A percentile compares a stretch with the other conserved stretches of the same genome.
Conservation (phyloP, 768 basidiomycete genomes). For the Lentinula raphanica region DNA sequence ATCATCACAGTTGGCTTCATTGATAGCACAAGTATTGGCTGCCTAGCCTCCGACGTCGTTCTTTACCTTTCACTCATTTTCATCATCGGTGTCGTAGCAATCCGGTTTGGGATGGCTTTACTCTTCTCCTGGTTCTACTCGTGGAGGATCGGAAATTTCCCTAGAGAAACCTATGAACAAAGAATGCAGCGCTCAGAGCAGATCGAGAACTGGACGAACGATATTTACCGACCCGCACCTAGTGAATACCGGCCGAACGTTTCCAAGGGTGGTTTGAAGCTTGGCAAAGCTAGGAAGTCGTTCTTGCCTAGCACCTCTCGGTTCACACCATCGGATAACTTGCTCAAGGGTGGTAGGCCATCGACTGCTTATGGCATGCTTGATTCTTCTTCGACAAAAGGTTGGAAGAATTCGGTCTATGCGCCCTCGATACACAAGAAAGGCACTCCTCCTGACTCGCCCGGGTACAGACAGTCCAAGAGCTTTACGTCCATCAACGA, state of each 20-base stretch:
- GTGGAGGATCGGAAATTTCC: conserved; percentile 92
- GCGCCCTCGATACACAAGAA: conserved; percentile 44
- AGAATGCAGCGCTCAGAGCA: conserved; percentile 84
- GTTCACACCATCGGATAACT: conserved; percentile 68
- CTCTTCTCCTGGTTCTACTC: conserved; percentile 98
- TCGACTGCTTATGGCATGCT: conserved; percentile 63
- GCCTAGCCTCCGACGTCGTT: conserved; percentile 91
- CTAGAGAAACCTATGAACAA: conserved; percentile 87
- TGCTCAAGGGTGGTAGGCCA: conserved; percentile 51
- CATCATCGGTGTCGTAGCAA: conserved; percentile 94
- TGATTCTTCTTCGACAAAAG: conserved; percentile 43
- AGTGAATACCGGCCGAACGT: conserved; percentile 88
- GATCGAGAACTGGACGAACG: conserved; percentile 95
- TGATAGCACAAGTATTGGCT: conserved; percentile 91
- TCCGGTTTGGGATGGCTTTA: conserved; percentile 95
- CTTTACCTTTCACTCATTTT: conserved; percentile 93
- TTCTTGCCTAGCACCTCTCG: conserved; percentile 67
- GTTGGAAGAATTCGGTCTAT: conserved; percentile 48
- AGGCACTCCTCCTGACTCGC: conserved; percentile 69
- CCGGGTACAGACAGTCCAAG: conserved; percentile 67
- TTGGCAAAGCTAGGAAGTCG: conserved; percentile 44
- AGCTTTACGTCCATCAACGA: conserved; percentile 76
- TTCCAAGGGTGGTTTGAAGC: conserved; percentile 56
- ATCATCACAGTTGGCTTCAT: conserved; percentile 87
- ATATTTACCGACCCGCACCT: conserved; percentile 93